A percentile compares a stretch with the other conserved stretches of the same genome.
Evolutionary conservation across 148 eudicot genomes (phyloP).

Genomic region (Spergularia marina): DNA sequence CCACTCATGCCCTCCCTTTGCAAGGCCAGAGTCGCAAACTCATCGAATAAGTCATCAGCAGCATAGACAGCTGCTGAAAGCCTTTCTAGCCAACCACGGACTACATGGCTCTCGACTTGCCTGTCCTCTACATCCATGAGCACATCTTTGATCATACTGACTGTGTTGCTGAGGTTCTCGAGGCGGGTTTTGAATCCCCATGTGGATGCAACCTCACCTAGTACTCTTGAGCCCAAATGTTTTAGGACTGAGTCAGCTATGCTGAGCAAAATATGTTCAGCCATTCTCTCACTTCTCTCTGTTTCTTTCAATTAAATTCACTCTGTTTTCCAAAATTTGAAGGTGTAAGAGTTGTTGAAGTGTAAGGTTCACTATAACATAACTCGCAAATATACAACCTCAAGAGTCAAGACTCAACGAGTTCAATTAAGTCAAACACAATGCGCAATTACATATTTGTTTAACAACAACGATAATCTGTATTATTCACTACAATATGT

Average conservation of each 20-base stretch:
- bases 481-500: no score
- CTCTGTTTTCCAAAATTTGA: no score
- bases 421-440: no score
- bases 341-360: no score
- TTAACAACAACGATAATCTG: no score
- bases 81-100: slow-evolving; percentile 24
- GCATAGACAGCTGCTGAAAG: slow-evolving; percentile 24
- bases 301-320: no score
- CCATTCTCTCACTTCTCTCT: slow-evolving; percentile 20
- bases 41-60: slow-evolving; percentile 31
- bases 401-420: no score
- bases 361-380: no score
- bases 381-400: no score
- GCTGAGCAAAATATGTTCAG: slow-evolving; percentile 19
- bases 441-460: no score
- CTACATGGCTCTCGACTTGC: slow-evolving; percentile 17
- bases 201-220: slow-evolving; percentile 21
- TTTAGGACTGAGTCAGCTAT: slow-evolving; percentile 15
- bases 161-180: slow-evolving; percentile 14
- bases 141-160: slow-evolving; percentile 19
- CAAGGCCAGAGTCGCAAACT: slow-evolving; percentile 14
- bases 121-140: slow-evolving; percentile 33
- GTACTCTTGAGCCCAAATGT: slow-evolving; percentile 18
- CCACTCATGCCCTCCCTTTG: not conserved
- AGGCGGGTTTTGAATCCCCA: slow-evolving; percentile 22